Percentiles rank a stretch among this genome's conserved stretches.
Conservation (phyloP, 768 basidiomycete species). For the Atractiella rhizophila region DNA sequence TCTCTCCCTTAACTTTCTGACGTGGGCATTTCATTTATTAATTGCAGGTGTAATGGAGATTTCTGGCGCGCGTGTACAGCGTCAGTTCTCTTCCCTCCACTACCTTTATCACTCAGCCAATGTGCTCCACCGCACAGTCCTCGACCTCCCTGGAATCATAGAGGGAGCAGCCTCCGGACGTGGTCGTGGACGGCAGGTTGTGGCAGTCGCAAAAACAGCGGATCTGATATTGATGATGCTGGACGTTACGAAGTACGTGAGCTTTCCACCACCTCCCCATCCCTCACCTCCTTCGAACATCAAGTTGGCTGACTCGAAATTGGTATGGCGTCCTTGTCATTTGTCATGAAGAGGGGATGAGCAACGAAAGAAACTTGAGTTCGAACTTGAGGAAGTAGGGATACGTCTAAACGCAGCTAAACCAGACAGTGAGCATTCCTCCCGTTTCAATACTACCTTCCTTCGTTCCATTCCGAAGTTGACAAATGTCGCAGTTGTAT, state of each 20-base stretch:
- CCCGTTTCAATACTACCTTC: constrained; percentile 8
- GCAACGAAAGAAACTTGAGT: constrained; percentile 61
- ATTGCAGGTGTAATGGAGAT: constrained; percentile 95
- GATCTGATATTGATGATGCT: constrained; percentile 85
- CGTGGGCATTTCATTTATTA: constrained; percentile 25
- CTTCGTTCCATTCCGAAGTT: too few relatives aligned
- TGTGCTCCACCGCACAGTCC: constrained; percentile 1
- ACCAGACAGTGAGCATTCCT: too few relatives aligned
- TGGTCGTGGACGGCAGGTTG: constrained; percentile 85
- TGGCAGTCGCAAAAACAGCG: constrained; percentile 48
- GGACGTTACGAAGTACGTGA: constrained; percentile 55
- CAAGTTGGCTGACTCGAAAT: neutral
- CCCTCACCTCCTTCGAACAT: neutral
- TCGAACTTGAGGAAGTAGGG: constrained; percentile 87
- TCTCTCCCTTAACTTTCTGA: neutral
- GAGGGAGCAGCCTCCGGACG: constrained; percentile 32
- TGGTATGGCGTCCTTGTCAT: neutral
- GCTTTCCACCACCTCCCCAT: too few relatives aligned
- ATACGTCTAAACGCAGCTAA: constrained; percentile 71
- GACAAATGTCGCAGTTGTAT: too few relatives aligned
- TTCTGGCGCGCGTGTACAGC: constrained; percentile 74
- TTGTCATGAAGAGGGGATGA: constrained; percentile 32
- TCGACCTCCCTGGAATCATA: constrained; percentile 18
- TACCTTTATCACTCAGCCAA: neutral
- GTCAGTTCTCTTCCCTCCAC: constrained; percentile 1